These are phyloP conservation scores for Fraxinus dipetala DNA, from an alignment of 305 asterid species.

Conservation along the genomic window DNA sequence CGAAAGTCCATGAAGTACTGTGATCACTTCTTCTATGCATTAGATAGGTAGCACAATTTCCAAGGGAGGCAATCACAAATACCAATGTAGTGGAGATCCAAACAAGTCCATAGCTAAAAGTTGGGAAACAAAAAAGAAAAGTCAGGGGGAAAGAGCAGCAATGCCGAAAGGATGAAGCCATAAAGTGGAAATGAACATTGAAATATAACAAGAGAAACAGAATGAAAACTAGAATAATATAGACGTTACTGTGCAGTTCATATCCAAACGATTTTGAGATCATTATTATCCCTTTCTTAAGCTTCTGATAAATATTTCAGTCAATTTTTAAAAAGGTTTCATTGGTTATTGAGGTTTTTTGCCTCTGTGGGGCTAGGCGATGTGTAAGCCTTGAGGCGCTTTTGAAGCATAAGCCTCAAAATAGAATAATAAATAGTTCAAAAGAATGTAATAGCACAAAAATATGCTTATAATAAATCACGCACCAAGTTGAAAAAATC, in stretches of 20 bases:
- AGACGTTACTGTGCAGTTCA: not conserved
- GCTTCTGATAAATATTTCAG: not conserved
- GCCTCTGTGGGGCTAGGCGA: not conserved
- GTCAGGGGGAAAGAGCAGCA: slow-evolving; percentile 6
- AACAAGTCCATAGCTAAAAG: slow-evolving; percentile 73
- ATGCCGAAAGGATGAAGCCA: slow-evolving; percentile 3
- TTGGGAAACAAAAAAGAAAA: not conserved
- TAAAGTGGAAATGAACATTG: slow-evolving; percentile 1
- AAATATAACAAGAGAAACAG: not conserved
- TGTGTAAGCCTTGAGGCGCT: not conserved
- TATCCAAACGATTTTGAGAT: not conserved
- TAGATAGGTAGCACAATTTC: slow-evolving; percentile 80
- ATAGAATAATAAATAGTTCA: not conserved
- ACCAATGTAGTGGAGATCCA: slow-evolving; percentile 95
- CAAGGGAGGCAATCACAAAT: slow-evolving; percentile 70
- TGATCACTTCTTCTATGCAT: slow-evolving; percentile 53
- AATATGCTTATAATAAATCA: not conserved
- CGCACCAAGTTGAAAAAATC: not conserved
- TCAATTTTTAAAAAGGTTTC: not conserved
- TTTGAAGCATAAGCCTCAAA: not conserved
- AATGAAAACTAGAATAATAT: not conserved
- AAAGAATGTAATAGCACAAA: not conserved
- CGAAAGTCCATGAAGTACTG: slow-evolving; percentile 58
- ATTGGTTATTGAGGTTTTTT: not conserved
- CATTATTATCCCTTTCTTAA: not conserved